Percentiles rank a stretch among this genome's conserved stretches.
Evolutionary conservation across 1,139 yeast genomes (phyloP).

Genomic region (Williopsis jadinii): DNA sequence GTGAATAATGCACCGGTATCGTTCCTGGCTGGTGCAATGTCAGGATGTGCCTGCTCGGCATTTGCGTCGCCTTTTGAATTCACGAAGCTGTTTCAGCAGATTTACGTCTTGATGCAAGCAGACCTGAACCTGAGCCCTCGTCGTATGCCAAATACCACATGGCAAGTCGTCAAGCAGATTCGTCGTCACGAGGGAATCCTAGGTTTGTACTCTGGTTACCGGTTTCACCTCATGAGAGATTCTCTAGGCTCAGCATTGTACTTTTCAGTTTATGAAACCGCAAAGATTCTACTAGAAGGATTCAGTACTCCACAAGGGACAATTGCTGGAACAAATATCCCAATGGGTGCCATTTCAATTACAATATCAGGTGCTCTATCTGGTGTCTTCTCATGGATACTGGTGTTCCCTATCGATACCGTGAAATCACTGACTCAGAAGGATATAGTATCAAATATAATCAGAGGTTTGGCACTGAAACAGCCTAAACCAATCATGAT

Average conservation of each 20-base stretch:
- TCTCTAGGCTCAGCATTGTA: slow-evolving; percentile 66
- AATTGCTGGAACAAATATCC: slow-evolving; percentile 23
- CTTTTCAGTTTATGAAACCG: slow-evolving; percentile 68
- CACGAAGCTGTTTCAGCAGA: slow-evolving; percentile 75
- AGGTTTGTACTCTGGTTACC: slow-evolving; percentile 70
- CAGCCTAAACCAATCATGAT: slow-evolving; percentile 29
- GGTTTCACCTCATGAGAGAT: slow-evolving; percentile 62
- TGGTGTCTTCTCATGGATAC: slow-evolving; percentile 67
- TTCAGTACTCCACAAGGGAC: slow-evolving; percentile 15
- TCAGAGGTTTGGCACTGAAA: slow-evolving; percentile 34
- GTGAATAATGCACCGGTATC: slow-evolving; percentile 59
- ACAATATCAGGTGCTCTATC: slow-evolving; percentile 75
- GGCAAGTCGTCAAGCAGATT: slow-evolving; percentile 44
- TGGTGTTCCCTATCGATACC: slow-evolving; percentile 77
- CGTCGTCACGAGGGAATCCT: slow-evolving; percentile 47
- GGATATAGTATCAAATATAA: slow-evolving; percentile 62
- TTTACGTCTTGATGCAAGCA: slow-evolving; percentile 42
- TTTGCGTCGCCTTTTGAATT: slow-evolving; percentile 85
- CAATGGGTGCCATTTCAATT: slow-evolving; percentile 32
- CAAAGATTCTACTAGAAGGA: slow-evolving; percentile 19
- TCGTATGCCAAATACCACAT: slow-evolving; percentile 35
- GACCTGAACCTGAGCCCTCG: slow-evolving; percentile 18
- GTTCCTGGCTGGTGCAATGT: slow-evolving; percentile 53
- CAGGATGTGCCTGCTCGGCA: slow-evolving; percentile 60
- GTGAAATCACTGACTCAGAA: slow-evolving; percentile 68